These are phyloP conservation scores for Leccinum griseonigrum DNA, from an alignment of 1,284 basidiomycete genomes.

Conservation along the genomic window DNA sequence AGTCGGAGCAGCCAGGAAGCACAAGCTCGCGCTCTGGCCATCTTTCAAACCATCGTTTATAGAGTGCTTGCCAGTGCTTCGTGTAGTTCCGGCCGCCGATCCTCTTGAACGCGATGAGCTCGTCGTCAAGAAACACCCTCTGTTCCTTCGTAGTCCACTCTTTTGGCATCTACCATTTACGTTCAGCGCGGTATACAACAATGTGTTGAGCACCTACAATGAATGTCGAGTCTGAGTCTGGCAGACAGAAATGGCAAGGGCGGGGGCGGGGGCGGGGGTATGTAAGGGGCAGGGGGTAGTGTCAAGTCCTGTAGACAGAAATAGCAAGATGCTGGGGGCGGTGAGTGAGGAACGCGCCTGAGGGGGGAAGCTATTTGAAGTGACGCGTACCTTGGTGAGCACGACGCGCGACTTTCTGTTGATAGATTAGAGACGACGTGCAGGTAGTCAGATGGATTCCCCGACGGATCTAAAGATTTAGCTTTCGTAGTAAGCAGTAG, in stretches of 20 bases:
- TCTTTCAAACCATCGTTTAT: neutral
- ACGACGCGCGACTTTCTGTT: too few relatives aligned
- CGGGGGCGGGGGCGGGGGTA: too few relatives aligned
- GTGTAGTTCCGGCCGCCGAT: neutral
- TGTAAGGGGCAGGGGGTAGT: too few relatives aligned
- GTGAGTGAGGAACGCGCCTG: too few relatives aligned
- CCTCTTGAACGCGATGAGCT: neutral
- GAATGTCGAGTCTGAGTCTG: neutral
- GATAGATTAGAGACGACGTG: too few relatives aligned
- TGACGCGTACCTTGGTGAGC: too few relatives aligned
- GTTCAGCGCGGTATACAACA: neutral
- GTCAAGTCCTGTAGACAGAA: too few relatives aligned
- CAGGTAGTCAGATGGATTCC: too few relatives aligned
- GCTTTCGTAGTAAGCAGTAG: neutral
- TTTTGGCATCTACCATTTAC: neutral
- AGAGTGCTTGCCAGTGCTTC: neutral
- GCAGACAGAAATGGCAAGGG: too few relatives aligned
- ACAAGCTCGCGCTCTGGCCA: neutral
- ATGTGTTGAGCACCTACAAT: neutral
- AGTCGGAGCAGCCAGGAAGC: neutral
- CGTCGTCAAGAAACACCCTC: neutral
- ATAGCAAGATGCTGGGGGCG: too few relatives aligned
- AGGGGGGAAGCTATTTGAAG: too few relatives aligned
- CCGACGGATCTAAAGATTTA: too few relatives aligned
- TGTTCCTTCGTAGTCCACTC: neutral